A percentile compares a stretch with the other conserved stretches of the same genome.
Evolutionary conservation across 192 early-diverging fungal genomes (phyloP).

Genomic region (Coemansia sp.): DNA sequence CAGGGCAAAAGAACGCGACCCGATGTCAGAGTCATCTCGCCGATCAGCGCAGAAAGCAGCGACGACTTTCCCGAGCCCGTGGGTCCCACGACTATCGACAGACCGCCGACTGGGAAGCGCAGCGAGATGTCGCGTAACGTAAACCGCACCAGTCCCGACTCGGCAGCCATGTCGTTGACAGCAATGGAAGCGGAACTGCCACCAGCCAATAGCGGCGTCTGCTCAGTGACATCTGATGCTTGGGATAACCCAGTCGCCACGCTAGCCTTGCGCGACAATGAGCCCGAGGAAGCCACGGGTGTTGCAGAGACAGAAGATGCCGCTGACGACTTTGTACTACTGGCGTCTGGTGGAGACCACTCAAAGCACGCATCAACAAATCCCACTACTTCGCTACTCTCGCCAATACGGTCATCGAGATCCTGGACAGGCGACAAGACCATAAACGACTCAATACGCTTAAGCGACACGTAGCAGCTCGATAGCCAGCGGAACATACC

Average conservation of each 20-base stretch:
- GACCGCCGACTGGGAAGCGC: conserved; percentile 66
- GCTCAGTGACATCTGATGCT: neutral
- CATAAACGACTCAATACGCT: conserved; percentile 78
- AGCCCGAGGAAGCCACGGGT: neutral
- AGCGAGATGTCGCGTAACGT: conserved; percentile 67
- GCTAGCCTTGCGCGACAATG: conserved; percentile 16
- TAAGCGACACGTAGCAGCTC: conserved; percentile 67
- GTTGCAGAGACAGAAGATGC: neutral
- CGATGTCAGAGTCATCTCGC: conserved; percentile 67
- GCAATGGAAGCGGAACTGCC: conserved; percentile 7
- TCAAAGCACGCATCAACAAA: conserved; percentile 53
- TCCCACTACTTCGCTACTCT: conserved; percentile 20
- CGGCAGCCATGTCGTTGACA: neutral
- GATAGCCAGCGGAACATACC: conserved; percentile 64
- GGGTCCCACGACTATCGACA: conserved; percentile 81
- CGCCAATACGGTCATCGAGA: conserved; percentile 44
- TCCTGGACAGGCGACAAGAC: conserved; percentile 70
- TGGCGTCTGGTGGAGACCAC: conserved; percentile 21
- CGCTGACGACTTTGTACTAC: neutral
- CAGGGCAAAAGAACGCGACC: conserved; percentile 50
- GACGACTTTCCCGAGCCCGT: conserved; percentile 94
- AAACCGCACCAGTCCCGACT: conserved; percentile 42
- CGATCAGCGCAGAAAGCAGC: conserved; percentile 78
- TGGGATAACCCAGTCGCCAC: neutral
- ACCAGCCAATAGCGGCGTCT: conserved; percentile 5